These are phyloP conservation scores for Pisolithus sp. DNA, from an alignment of 768 basidiomycete species.

Conservation along the genomic window DNA sequence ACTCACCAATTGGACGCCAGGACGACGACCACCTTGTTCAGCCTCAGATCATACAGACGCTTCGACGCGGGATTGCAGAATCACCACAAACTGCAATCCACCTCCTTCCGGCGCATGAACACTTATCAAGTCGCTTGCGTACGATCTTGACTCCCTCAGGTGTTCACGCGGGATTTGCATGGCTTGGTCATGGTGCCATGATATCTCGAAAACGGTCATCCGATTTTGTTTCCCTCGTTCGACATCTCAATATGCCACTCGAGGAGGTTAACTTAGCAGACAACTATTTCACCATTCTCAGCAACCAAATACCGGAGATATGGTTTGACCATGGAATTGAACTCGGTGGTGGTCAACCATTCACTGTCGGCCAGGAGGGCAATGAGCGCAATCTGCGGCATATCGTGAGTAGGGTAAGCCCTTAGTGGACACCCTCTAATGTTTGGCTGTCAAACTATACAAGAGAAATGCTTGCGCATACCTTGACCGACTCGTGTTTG, in stretches of 20 bases:
- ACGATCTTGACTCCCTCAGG: slow-evolving; percentile 30
- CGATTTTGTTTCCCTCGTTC: slow-evolving; percentile 45
- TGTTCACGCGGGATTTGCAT: slow-evolving; percentile 54
- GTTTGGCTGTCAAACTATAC: neutral
- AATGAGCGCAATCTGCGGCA: slow-evolving; percentile 50
- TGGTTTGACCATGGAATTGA: slow-evolving; percentile 64
- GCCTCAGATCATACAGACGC: slow-evolving; percentile 48
- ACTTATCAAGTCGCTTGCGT: slow-evolving; percentile 47
- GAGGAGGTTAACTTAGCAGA: slow-evolving; percentile 62
- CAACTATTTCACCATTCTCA: slow-evolving; percentile 59
- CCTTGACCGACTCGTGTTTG: slow-evolving; percentile 31
- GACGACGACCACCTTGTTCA: slow-evolving; percentile 64
- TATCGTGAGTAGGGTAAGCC: slow-evolving; percentile 39
- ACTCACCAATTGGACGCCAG: slow-evolving; percentile 26
- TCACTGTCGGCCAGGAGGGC: slow-evolving; percentile 55
- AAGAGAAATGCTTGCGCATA: slow-evolving; percentile 43
- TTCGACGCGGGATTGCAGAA: slow-evolving; percentile 36
- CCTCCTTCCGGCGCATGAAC: slow-evolving; percentile 56
- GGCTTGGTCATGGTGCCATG: slow-evolving; percentile 61
- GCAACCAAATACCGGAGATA: slow-evolving; percentile 48
- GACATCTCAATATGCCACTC: slow-evolving; percentile 35
- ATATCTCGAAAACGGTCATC: slow-evolving; percentile 37
- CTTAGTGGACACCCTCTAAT: neutral
- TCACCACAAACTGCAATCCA: slow-evolving; percentile 34
- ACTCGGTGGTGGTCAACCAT: slow-evolving; percentile 53